Conservation (phyloP, 176 grass and related monocot genomes). For the Cymbopogon citratus region DNA sequence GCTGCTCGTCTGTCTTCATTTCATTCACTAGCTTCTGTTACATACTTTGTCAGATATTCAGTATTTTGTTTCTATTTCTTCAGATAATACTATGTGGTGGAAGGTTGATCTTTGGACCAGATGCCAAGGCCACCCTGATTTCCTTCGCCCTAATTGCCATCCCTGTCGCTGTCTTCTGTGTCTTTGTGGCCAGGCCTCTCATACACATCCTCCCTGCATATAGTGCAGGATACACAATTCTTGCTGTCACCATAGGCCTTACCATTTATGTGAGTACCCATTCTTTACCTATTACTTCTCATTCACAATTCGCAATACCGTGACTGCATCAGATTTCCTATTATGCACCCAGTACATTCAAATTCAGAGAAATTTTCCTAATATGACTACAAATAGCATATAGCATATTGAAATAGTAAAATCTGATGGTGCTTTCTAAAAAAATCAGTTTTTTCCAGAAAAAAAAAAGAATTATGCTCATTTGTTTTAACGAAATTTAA, state of each 20-base stretch:
- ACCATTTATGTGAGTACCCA: constrained; percentile 71
- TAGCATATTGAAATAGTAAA: not conserved
- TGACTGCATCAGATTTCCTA: no score
- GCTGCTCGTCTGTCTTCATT: not conserved
- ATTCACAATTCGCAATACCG: no score
- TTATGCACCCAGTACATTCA: not conserved
- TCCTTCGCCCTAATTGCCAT: constrained; percentile 59
- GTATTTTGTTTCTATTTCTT: constrained; percentile 32
- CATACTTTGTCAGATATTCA: constrained; percentile 16
- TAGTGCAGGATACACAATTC: constrained; percentile 81
- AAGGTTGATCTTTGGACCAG: constrained; percentile 96
- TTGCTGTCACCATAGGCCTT: constrained; percentile 56
- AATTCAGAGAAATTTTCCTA: not conserved
- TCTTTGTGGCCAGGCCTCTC: constrained; percentile 82
- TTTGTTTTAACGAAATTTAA: not conserved
- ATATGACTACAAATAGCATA: constrained; percentile 10
- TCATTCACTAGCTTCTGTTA: constrained; percentile 1
- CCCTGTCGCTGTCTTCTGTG: constrained; percentile 73
- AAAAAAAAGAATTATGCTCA: not conserved
- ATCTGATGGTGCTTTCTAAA: not conserved
- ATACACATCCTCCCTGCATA: constrained; percentile 87
- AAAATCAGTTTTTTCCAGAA: not conserved
- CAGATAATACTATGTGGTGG: constrained; percentile 88
- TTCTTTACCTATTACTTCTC: not conserved
- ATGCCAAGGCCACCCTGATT: constrained; percentile 74